Conservation (phyloP, 768 basidiomycete genomes). For the Boletus subcaerulescens region DNA sequence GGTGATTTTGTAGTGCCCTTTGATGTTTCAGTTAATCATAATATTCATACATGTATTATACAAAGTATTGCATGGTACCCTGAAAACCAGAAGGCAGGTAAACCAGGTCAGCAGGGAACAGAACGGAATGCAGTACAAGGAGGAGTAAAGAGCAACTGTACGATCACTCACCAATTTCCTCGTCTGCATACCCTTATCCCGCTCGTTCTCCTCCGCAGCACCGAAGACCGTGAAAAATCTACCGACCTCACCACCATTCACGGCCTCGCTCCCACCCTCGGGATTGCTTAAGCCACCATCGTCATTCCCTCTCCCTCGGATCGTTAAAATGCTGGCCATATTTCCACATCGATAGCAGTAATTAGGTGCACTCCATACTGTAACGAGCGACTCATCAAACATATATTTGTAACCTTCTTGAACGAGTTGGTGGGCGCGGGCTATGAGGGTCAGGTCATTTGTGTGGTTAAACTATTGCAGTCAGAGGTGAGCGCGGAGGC, state of each 20-base stretch:
- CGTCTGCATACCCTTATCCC: conserved; percentile 75
- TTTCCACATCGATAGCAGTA: conserved; percentile 89
- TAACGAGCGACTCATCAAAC: conserved; percentile 91
- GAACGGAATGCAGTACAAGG: background rate
- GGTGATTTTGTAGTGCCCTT: background rate
- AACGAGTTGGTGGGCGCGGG: conserved; percentile 94
- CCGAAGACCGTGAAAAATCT: conserved; percentile 79
- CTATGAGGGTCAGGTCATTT: conserved; percentile 83
- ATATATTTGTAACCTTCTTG: conserved; percentile 96
- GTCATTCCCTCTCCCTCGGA: conserved; percentile 56
- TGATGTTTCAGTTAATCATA: background rate
- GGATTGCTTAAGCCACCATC: conserved; percentile 12
- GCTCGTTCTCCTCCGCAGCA: conserved; percentile 86
- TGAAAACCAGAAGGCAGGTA: conserved; percentile 2
- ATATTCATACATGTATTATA: conserved; percentile 24
- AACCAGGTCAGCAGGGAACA: background rate
- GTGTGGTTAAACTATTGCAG: conserved; percentile 83
- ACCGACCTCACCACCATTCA: conserved; percentile 24
- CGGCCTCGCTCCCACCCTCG: background rate
- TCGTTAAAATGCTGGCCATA: conserved; percentile 85
- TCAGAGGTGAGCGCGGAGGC: background rate
- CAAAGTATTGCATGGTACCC: conserved; percentile 41
- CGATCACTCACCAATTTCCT: conserved; percentile 59
- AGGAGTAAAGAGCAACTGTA: background rate
- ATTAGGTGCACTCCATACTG: conserved; percentile 91